Conservation (phyloP, 345 rosid genomes). For the Mangifera indica region DNA sequence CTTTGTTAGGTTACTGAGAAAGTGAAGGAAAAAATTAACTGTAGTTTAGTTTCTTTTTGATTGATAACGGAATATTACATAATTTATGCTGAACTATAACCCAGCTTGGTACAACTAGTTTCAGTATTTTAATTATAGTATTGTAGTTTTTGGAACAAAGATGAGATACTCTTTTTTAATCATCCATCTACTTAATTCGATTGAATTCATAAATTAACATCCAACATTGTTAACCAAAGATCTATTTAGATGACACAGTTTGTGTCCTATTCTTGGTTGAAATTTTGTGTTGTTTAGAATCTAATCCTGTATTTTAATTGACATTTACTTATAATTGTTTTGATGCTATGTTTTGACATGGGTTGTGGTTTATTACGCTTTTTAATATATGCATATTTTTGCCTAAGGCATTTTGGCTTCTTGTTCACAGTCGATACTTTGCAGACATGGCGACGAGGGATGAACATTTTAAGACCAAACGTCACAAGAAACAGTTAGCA, state of each 20-base stretch:
- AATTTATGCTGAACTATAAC: not conserved
- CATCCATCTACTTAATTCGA: no score
- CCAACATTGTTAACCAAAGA: no score
- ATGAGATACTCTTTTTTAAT: no score
- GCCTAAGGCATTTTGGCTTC: not conserved
- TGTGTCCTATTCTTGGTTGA: no score
- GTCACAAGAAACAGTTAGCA: constrained; percentile 82
- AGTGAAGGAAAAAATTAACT: not conserved
- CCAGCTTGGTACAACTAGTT: not conserved
- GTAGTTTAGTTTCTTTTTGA: not conserved
- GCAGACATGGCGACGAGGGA: constrained; percentile 56
- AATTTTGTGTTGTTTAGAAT: no score
- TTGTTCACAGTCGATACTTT: constrained; percentile 73
- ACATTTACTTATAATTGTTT: not conserved
- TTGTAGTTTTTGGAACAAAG: no score
- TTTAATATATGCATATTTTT: not conserved
- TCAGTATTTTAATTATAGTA: no score
- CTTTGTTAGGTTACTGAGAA: not conserved
- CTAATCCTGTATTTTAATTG: not conserved
- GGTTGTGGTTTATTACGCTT: not conserved
- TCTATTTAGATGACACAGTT: no score
- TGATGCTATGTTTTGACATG: not conserved
- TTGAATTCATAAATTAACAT: no score
- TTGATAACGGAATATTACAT: not conserved
- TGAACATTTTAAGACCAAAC: constrained; percentile 87